phyloP scores from a whole-genome alignment of 805 yeast species.

The Candida saitoana region DNA sequence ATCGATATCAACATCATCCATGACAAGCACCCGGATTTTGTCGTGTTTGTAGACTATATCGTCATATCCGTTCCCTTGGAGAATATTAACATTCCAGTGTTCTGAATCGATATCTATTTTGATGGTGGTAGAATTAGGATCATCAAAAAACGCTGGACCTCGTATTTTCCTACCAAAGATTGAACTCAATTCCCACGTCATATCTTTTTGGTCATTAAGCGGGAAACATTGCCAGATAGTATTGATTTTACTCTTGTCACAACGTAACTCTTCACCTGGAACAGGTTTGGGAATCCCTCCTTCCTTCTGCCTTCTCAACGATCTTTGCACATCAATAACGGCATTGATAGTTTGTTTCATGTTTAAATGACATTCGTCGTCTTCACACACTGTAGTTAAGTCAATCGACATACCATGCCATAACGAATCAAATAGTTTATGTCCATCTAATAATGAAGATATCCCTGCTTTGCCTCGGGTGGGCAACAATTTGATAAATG shows the following conservation, averaged over 20 bases:
- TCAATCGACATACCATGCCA: constrained; percentile 96
- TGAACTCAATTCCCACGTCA: constrained; percentile 53
- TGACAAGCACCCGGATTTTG: constrained; percentile 8
- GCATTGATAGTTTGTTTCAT: constrained; percentile 67
- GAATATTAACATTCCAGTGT: constrained; percentile 43
- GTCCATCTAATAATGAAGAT: constrained; percentile 83
- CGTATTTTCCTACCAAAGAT: constrained; percentile 66
- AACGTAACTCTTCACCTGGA: constrained; percentile 63
- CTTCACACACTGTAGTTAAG: constrained; percentile 52
- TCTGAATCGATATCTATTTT: constrained; percentile 41
- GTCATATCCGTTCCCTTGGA: constrained; percentile 6
- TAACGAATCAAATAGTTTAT: constrained; percentile 79
- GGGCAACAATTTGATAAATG: constrained; percentile 84
- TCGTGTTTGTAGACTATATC: constrained; percentile 11
- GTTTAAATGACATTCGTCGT: constrained; percentile 40
- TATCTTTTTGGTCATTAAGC: constrained; percentile 44
- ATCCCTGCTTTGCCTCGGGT: constrained; percentile 90
- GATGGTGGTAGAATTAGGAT: constrained; percentile 33
- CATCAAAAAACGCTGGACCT: constrained; percentile 62
- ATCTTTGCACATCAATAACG: constrained; percentile 66
- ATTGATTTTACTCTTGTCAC: constrained; percentile 60
- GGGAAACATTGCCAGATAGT: constrained; percentile 80
- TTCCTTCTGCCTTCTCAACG: constrained; percentile 52
- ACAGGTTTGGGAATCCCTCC: constrained; percentile 80
- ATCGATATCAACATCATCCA: constrained; percentile 25